Conservation (phyloP, 257 asterid species). For the Coffea canephora region DNA sequence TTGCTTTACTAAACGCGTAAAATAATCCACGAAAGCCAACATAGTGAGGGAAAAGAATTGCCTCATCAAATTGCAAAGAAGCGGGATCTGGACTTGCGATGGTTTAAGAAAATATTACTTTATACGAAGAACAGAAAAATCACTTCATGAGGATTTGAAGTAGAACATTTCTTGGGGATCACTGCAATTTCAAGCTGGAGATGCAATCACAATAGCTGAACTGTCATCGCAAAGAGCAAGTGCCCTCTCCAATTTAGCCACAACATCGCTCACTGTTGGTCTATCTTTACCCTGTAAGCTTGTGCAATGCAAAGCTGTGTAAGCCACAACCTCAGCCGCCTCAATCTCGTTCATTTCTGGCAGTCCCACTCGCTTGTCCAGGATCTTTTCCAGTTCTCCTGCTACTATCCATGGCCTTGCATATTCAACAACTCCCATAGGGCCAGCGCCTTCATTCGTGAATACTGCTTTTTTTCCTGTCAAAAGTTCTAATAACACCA, state of each 20-base stretch:
- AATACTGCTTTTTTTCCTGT: conserved; percentile 20
- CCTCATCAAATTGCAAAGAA: neutral
- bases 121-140: neutral
- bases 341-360: conserved; percentile 5
- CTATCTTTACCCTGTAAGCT: conserved; percentile 17
- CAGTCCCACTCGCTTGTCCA: conserved; percentile 14
- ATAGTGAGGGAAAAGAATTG: neutral
- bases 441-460: conserved; percentile 12
- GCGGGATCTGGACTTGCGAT: no score
- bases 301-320: conserved; percentile 15
- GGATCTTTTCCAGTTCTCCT: neutral
- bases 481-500: conserved; percentile 19
- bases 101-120: neutral
- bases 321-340: conserved; percentile 13
- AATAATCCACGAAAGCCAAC: neutral
- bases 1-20: neutral
- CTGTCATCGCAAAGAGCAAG: conserved; percentile 11
- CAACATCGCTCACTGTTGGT: conserved; percentile 18
- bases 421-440: conserved; percentile 13
- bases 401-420: conserved; percentile 8
- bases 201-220: conserved; percentile 6
- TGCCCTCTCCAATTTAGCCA: conserved; percentile 11
- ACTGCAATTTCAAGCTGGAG: neutral
- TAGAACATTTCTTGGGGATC: neutral
- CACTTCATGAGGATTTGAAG: neutral